Evolutionary conservation across 305 asterid species (phyloP).

Genomic region (Vinca major): DNA sequence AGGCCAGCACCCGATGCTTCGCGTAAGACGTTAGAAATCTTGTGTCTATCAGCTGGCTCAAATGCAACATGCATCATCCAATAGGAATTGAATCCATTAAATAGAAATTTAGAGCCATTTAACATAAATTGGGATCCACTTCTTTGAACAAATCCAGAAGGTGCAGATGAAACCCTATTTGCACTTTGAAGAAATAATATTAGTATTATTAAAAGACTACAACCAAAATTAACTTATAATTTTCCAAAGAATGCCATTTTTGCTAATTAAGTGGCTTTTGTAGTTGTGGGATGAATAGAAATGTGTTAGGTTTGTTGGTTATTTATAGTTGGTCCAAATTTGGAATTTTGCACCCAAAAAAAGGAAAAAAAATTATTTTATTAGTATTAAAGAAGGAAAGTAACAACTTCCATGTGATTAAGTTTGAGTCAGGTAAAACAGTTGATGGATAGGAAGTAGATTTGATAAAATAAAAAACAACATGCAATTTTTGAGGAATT

Average conservation of each 20-base stretch:
- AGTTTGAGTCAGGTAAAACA: too few relatives aligned
- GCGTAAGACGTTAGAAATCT: conserved; percentile 30
- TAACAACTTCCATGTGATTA: too few relatives aligned
- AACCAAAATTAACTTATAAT: background rate
- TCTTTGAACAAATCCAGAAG: conserved; percentile 4
- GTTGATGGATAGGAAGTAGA: too few relatives aligned
- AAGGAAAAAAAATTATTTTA: background rate
- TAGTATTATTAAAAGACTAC: background rate
- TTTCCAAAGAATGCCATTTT: conserved; percentile 4
- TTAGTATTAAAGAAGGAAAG: background rate
- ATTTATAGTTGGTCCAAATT: background rate
- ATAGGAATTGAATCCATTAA: conserved; percentile 53
- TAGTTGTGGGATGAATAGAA: background rate
- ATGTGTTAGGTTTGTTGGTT: background rate
- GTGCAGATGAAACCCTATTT: conserved; percentile 4
- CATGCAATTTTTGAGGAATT: too few relatives aligned
- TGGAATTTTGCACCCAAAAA: conserved; percentile 12
- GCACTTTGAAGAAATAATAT: conserved; percentile 8
- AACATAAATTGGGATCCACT: conserved; percentile 27
- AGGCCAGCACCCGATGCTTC: conserved; percentile 40
- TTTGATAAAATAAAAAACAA: too few relatives aligned
- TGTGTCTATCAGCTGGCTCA: conserved; percentile 32
- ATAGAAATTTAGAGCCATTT: conserved; percentile 28
- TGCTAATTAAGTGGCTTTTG: background rate
- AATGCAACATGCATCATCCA: conserved; percentile 48